phyloP scores from a whole-genome alignment of 768 basidiomycete species.

The Cystobasidium ongulense region DNA sequence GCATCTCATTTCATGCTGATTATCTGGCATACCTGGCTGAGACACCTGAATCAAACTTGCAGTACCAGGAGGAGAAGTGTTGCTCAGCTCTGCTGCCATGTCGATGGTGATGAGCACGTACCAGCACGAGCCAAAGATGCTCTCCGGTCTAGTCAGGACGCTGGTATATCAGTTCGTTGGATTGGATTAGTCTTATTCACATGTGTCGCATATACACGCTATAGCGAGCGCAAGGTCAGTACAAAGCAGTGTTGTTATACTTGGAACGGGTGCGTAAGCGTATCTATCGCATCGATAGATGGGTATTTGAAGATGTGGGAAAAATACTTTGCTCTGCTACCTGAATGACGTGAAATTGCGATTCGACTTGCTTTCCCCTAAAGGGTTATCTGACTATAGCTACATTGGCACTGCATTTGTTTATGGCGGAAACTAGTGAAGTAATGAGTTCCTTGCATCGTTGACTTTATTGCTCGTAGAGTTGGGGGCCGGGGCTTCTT shows the following conservation, averaged over 20 bases:
- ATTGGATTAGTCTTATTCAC: not conserved
- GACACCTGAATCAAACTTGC: not conserved
- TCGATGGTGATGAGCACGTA: slow-evolving; percentile 28
- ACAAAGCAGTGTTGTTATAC: not conserved
- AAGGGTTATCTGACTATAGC: not conserved
- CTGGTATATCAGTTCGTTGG: slow-evolving; percentile 25
- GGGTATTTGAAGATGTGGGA: too few relatives aligned
- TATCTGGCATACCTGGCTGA: not conserved
- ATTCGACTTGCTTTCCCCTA: too few relatives aligned
- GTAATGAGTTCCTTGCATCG: not conserved
- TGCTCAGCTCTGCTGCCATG: slow-evolving; percentile 25
- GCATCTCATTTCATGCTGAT: not conserved
- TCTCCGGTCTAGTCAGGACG: slow-evolving; percentile 25
- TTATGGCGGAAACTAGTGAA: too few relatives aligned
- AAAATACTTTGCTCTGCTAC: not conserved
- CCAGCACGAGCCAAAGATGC: slow-evolving; percentile 26
- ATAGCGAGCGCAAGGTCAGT: not conserved
- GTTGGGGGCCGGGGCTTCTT: not conserved
- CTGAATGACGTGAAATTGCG: too few relatives aligned
- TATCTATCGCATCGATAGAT: too few relatives aligned
- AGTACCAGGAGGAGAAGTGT: slow-evolving; percentile 28
- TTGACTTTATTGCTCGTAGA: not conserved
- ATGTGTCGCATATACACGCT: not conserved
- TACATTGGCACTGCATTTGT: not conserved
- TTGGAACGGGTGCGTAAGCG: not conserved